Percentiles rank a stretch among this genome's conserved stretches.
Conservation (phyloP, 129 eudicot genomes). For the Flaveria sonorensis region DNA sequence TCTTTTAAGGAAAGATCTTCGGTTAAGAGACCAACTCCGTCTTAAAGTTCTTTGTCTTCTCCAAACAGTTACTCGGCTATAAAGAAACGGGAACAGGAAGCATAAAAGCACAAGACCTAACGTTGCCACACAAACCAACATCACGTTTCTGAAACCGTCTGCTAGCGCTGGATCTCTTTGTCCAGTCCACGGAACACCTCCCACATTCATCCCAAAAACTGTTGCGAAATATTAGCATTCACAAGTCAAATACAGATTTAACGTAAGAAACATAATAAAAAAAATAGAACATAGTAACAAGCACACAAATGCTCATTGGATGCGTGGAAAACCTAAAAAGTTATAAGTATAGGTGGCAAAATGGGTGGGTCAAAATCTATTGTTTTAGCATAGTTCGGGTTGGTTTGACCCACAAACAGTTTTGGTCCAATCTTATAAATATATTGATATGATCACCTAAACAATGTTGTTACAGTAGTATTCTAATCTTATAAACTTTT, state of each 20-base stretch:
- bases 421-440: too few relatives aligned
- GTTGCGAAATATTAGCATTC: conserved; percentile 14
- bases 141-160: conserved; percentile 83
- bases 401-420: background rate
- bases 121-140: conserved; percentile 64
- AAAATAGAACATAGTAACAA: background rate
- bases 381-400: background rate
- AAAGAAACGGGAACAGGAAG: conserved; percentile 67
- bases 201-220: conserved; percentile 99
- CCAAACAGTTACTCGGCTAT: conserved; percentile 62
- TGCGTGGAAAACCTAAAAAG: background rate
- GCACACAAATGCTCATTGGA: too few relatives aligned
- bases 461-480: too few relatives aligned
- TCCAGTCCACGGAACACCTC: conserved; percentile 97
- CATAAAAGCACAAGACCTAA: conserved; percentile 64
- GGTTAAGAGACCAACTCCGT: conserved; percentile 63
- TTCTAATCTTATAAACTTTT: too few relatives aligned
- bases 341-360: background rate
- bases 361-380: background rate
- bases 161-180: conserved; percentile 62
- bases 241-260: conserved; percentile 22
- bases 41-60: conserved; percentile 47
- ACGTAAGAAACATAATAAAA: background rate
- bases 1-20: conserved; percentile 54
- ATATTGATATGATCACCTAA: too few relatives aligned